phyloP scores from a whole-genome alignment of 805 yeast genomes.

The Candida parachauliodes region DNA sequence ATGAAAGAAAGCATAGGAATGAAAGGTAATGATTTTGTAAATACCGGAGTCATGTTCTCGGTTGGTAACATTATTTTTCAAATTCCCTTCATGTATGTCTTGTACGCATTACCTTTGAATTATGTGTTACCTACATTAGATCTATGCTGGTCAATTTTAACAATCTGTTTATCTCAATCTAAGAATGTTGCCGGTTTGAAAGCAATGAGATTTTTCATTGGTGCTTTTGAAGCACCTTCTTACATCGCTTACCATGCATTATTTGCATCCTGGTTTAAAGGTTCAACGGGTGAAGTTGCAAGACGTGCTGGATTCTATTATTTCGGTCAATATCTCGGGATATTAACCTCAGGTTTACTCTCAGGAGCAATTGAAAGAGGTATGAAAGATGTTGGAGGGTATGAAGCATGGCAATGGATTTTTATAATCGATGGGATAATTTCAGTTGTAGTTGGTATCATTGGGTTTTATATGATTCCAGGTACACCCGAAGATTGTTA shows the following conservation, averaged over 20 bases:
- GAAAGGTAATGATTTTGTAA: constrained; percentile 59
- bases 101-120: constrained; percentile 55
- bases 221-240: constrained; percentile 65
- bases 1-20: constrained; percentile 54
- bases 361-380: constrained; percentile 51
- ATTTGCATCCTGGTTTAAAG: constrained; percentile 45
- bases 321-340: constrained; percentile 60
- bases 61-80: constrained; percentile 61
- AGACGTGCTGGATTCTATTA: constrained; percentile 63
- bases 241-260: constrained; percentile 33
- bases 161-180: constrained; percentile 52
- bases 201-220: constrained; percentile 64
- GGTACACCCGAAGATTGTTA: constrained; percentile 57
- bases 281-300: constrained; percentile 45
- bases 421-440: constrained; percentile 63
- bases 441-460: constrained; percentile 53
- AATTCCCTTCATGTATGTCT: constrained; percentile 56
- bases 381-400: constrained; percentile 49
- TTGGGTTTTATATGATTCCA: constrained; percentile 56
- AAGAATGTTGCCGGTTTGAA: constrained; percentile 49
- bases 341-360: constrained; percentile 58
- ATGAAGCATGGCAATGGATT: constrained; percentile 71
- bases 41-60: constrained; percentile 55
- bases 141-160: constrained; percentile 64
- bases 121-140: constrained; percentile 54